phyloP scores from a whole-genome alignment of 108 stramenopile genomes.

The Parmales sp. region DNA sequence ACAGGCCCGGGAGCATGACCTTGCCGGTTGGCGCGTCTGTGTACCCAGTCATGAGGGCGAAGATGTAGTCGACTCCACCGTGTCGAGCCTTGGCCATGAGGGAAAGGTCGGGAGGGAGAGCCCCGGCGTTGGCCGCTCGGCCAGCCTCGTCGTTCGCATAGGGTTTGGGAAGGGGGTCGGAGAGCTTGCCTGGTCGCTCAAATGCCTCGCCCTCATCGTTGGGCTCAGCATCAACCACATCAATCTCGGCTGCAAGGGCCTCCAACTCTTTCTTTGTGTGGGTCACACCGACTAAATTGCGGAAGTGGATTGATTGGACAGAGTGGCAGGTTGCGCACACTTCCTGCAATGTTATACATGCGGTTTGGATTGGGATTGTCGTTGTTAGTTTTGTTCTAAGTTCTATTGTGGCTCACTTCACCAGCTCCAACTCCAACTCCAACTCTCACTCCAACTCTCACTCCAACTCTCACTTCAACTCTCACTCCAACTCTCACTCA shows the following conservation, averaged over 20 bases:
- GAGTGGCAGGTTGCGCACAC: slow-evolving; percentile 95
- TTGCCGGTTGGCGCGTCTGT: slow-evolving; percentile 89
- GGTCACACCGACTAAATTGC: slow-evolving; percentile 92
- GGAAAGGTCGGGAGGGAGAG: slow-evolving; percentile 92
- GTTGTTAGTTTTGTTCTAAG: too few relatives aligned
- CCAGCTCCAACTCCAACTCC: too few relatives aligned
- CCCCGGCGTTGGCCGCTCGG: slow-evolving; percentile 93
- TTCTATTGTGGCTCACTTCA: too few relatives aligned
- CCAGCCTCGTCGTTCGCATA: slow-evolving; percentile 92
- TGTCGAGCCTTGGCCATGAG: slow-evolving; percentile 98
- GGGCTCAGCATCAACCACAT: slow-evolving; percentile 92
- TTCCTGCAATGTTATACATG: too few relatives aligned
- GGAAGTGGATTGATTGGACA: slow-evolving; percentile 85
- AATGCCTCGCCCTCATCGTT: slow-evolving; percentile 98
- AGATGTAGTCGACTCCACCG: slow-evolving; percentile 90
- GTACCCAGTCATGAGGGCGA: slow-evolving; percentile 91
- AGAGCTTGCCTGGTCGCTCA: slow-evolving; percentile 95
- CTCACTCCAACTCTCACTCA: too few relatives aligned
- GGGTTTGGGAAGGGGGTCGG: slow-evolving; percentile 80
- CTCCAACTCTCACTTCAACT: too few relatives aligned
- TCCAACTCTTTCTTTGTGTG: slow-evolving; percentile 85
- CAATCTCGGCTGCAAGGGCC: slow-evolving; percentile 79
- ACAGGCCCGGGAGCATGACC: slow-evolving; percentile 84
- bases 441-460: too few relatives aligned
- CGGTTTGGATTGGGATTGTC: too few relatives aligned